Evolutionary conservation across 345 rosid species (phyloP), one percentile per base, ranked within the genome.

Genomic region (Eucalyptus urophylla): DNA sequence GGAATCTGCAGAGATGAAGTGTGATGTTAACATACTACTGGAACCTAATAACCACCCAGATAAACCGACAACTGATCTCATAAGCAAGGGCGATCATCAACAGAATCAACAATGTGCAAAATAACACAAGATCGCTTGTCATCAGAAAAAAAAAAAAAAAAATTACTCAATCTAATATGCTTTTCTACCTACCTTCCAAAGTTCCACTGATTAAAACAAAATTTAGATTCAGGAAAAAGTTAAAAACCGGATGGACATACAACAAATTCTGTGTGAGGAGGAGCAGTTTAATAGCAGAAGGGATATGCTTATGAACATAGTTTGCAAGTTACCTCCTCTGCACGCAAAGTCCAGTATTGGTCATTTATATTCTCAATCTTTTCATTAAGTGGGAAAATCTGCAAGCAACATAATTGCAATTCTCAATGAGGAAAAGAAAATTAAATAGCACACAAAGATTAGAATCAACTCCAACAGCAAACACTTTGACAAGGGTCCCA

Each of bases 301-400:
- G n/a, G 49, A 76, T 21, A 76, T 37, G 83, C 40, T 76, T 76
- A 86, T 14, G 27, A 33, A 72, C 37, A 67, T 45, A 22, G 45
- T 44, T 22, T 40, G 89, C 60, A 47, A 86, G 60, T 89, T 89
- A 92, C 98, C 97, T 96, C 98, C 89, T 96, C 98, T 56, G 97
- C 97, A 40, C 98, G 96, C 86, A 96, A 88, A 49, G 97, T 96
- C 97, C 98, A 96, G 90, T 95, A 95, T 86, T 96, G 97, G 88
- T 96, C 98, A 92, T 96, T 96, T 86, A 96, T 95, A 90, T 93
- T 96, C 92, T 96, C 98, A 56, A 96, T 96, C 92, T 92, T 96
- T 87, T 96, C 98, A 91, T 69, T 89, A 85, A 91, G 94, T 5
- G 96, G 98, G 90, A 96, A 96, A 62, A 94, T 96, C 97, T 95